Conservation (phyloP, 441 rosid species). For the Pelargonium australe region DNA sequence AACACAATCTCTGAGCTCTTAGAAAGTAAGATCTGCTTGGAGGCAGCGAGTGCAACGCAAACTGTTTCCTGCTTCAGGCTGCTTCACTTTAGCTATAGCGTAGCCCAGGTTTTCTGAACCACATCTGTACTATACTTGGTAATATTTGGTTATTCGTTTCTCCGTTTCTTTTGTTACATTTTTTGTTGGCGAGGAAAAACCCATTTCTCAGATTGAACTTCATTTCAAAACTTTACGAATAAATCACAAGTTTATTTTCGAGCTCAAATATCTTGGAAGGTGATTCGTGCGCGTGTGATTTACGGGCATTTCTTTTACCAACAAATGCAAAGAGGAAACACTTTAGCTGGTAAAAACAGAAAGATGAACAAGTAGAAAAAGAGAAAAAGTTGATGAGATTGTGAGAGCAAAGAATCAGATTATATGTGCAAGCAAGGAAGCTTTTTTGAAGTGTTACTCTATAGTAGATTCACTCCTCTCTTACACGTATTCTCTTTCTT, state of each 20-base stretch:
- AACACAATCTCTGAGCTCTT: not conserved
- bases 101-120: no score
- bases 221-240: not conserved
- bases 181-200: not conserved
- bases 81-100: not conserved
- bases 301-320: no score
- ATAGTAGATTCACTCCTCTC: not conserved
- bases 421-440: not conserved
- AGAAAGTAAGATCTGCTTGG: not conserved
- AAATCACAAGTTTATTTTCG: not conserved
- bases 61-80: no score
- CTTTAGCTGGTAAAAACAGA: no score
- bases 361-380: no score
- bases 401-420: conserved; percentile 6
- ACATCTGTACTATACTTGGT: not conserved
- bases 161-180: not conserved
- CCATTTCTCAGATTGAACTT: not conserved
- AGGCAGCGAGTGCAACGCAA: not conserved
- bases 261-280: no score
- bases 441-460: not conserved
- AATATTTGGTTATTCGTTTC: not conserved
- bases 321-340: no score
- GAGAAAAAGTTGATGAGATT: not conserved
- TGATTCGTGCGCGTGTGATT: no score
- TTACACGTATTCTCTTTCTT: conserved; percentile 1